These are phyloP conservation scores for Gastrolobium bilobum DNA, from an alignment of 306 rosid species.

Conservation along the genomic window DNA sequence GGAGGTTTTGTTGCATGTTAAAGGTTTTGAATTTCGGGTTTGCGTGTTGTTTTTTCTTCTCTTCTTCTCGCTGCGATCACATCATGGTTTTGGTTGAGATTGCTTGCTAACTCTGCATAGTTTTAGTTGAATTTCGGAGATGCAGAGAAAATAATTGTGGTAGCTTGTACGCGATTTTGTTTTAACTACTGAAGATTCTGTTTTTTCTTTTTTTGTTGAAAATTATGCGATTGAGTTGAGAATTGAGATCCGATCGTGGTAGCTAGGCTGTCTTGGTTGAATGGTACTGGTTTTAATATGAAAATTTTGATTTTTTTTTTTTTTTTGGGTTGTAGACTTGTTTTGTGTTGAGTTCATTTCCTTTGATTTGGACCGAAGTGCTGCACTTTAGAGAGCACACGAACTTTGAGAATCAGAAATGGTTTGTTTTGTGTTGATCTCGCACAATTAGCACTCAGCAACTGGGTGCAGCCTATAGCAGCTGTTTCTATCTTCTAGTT, in stretches of 20 bases:
- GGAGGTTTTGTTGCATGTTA: conserved; percentile 41
- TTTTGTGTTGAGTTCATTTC: conserved; percentile 26
- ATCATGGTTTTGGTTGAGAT: conserved; percentile 37
- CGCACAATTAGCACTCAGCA: conserved; percentile 24
- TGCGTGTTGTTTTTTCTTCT: background rate
- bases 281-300: conserved; percentile 33
- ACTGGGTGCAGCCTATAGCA: conserved; percentile 2
- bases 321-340: background rate
- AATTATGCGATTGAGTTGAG: conserved; percentile 45
- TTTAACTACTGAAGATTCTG: conserved; percentile 24
- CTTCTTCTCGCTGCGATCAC: conserved; percentile 44
- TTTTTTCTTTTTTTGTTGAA: background rate
- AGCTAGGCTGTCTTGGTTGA: conserved; percentile 18
- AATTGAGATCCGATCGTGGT: conserved; percentile 55
- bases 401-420: conserved; percentile 23
- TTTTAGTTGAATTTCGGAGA: conserved; percentile 47
- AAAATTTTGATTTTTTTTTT: conserved; percentile 11
- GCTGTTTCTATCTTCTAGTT: background rate
- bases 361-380: conserved; percentile 14
- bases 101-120: conserved; percentile 38
- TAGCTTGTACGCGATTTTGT: conserved; percentile 39
- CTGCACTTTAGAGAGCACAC: background rate
- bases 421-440: conserved; percentile 48
- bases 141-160: conserved; percentile 24
- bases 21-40: conserved; percentile 46